Conservation (phyloP, 2,329 filamentous ascomycete genomes). For the Pestalotiopsis sp. region DNA sequence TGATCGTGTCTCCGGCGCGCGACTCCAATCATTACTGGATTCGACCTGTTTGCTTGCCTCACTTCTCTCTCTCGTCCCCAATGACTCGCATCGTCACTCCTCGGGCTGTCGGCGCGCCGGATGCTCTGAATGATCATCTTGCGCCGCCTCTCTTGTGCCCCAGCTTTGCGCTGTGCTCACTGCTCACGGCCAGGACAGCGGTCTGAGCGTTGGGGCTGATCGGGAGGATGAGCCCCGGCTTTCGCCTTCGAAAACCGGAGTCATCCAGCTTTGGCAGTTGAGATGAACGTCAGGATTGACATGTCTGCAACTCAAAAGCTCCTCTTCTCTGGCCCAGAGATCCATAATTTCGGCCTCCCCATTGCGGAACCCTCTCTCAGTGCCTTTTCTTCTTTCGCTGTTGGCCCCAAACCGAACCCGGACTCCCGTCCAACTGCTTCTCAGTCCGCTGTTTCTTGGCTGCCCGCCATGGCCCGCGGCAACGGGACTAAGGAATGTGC, state of each 20-base stretch:
- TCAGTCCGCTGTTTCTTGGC: too few relatives aligned
- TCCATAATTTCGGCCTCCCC: background rate
- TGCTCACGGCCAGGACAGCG: background rate
- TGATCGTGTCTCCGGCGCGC: background rate
- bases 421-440: too few relatives aligned
- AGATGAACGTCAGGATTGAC: background rate
- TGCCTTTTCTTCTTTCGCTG: background rate
- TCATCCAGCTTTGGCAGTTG: background rate
- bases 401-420: too few relatives aligned
- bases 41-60: background rate
- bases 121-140: background rate
- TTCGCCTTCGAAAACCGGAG: background rate
- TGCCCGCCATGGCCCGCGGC: too few relatives aligned
- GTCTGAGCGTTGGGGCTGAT: background rate
- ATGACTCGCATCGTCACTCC: background rate
- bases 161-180: background rate
- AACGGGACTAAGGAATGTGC: background rate
- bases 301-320: background rate
- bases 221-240: background rate
- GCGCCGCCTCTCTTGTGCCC: background rate
- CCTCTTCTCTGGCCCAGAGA: background rate
- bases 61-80: background rate
- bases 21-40: background rate
- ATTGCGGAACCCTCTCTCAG: background rate
- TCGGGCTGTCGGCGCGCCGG: background rate